Evolutionary conservation across 805 yeast species (phyloP), one percentile per base, ranked within the genome.

Genomic region (Sugiyamaella valdiviana): DNA sequence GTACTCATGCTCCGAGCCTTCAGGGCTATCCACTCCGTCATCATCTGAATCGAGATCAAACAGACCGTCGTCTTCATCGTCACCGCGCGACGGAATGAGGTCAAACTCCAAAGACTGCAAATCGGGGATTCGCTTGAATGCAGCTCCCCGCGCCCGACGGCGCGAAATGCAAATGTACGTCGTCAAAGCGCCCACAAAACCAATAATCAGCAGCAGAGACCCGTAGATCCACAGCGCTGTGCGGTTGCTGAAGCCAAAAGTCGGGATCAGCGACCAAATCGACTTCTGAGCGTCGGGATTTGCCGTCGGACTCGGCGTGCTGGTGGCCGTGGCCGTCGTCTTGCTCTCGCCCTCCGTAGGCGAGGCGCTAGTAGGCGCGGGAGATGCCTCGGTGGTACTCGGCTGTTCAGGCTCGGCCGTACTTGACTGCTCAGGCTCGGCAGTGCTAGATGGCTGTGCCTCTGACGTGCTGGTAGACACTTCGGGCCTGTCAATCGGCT

Each of bases 151-250:
- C 14, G 42, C 46, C 42, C 60, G 50, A 49, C 64, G 71, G 73
- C 65, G 74, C 52, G 59, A 68, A 51, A 63, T 68, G 61, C 58
- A 77, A 61, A 63, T 69, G 62, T 57, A 75, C n/a, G 66, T 51
- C 6, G 58, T 63, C 12, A 64, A 36, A 5, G 63, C 52, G 17
- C 52, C 50, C 69, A 62, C 23, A 74, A 72, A 36, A 71, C 70
- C 47, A 72, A 64, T 49, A 68, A 77, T 66, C 71, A 73, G 57
- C 70, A 76, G 54, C 68, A 77, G 48, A 2, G 66, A 57, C 10
- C 69, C 69, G 43, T 62, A 61, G n/a, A 63, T 36, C 68, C 67
- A 64, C 7, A 53, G 51, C 10, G 60, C 47, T 12, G 62, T 62
- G 16, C 56, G 56, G 7, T 51, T 37, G 10, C 62, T 55, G 40